Base-by-base conservation (phyloP, 108 stramenopile genomes). In the Pelagomonas calceolata region DNA sequence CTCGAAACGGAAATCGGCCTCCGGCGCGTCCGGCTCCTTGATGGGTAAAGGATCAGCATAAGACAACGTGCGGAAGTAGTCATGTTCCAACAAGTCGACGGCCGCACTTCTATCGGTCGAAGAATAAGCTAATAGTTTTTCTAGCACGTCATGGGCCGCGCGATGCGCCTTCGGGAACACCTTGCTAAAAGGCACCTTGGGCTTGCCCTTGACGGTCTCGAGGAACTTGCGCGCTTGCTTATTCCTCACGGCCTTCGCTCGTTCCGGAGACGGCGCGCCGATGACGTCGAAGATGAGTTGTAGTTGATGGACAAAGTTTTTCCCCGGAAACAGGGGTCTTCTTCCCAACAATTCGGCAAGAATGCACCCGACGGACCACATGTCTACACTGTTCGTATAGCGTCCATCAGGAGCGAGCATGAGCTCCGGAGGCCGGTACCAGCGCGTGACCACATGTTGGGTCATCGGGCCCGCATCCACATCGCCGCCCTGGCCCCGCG, bases 361-460 rank as follows among this genome's bases (percentile, higher is more conserved):
- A 73, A 99, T 95, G 66, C 95, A 95, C 0, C 98, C 98, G 15
- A 92, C 94, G 29, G 91, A 89, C 95, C 95, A 99, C 72, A 99
- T 89, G 70, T 99, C 98, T 37, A 86, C 85, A 44, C 81, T 79
- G 78, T 82, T 82, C 4, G 70, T 78, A 67, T 86, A 86, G 36
- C 80, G 44, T 17, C 86, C 86, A 60, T 86, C 86, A 21, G 86
- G 83, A 4, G 51, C 29, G 51, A 60, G 51, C 51, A 60, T 60
- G 4, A 60, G 26, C 26, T 60, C 51, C 10, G 51, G 51, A 3
- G 85, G 79, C 39, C 86, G 83, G 74, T 87, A 87, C 39, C 86
- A 87, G 34, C 86, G 79, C 18, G 86, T 87, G 0, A 87, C 86
- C n/a, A 85, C 86, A 30, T 85, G 85, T 78, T 85, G 82, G 31